Conservation (phyloP, 805 yeast species). For the Debaryomyces tyrocola region DNA sequence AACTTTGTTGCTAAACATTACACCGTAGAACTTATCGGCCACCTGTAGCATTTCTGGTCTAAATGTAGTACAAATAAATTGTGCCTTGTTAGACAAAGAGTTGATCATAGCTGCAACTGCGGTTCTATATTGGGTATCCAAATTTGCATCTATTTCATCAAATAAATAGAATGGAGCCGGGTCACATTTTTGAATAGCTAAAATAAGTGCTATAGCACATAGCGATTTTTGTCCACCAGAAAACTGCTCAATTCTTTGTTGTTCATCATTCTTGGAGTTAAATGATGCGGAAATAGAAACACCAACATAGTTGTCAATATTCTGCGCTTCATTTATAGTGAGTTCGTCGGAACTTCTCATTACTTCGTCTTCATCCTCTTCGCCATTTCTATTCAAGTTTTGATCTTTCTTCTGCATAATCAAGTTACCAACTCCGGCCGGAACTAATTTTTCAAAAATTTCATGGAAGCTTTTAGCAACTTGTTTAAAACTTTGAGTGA, state of each 20-base stretch:
- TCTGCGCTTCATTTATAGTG: conserved; percentile 6
- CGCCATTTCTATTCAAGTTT: not conserved
- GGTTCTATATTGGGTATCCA: conserved; percentile 87
- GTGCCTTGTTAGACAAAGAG: conserved; percentile 66
- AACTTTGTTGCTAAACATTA: conserved; percentile 76
- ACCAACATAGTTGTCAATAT: conserved; percentile 67
- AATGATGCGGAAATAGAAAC: conserved; percentile 87
- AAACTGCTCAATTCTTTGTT: conserved; percentile 81
- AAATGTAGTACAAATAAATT: conserved; percentile 95
- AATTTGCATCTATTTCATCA: conserved; percentile 95
- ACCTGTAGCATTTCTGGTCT: conserved; percentile 88
- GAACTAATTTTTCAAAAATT: conserved; percentile 80
- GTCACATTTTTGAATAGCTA: conserved; percentile 92
- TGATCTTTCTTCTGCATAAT: conserved; percentile 53
- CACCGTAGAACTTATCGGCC: conserved; percentile 87
- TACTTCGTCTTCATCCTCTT: conserved; percentile 10
- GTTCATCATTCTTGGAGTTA: conserved; percentile 83
- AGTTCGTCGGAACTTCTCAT: conserved; percentile 17
- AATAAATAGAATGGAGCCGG: conserved; percentile 97
- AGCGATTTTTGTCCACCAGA: conserved; percentile 97
- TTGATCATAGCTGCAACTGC: conserved; percentile 79
- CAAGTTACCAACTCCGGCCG: conserved; percentile 75
- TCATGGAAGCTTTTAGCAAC: conserved; percentile 73
- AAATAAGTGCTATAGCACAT: conserved; percentile 92
- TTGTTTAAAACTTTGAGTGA: conserved; percentile 71